Percentiles rank a stretch among this genome's conserved stretches.
Evolutionary conservation across 1,139 yeast species (phyloP).

Genomic region (Groenewaldozyma sp.): DNA sequence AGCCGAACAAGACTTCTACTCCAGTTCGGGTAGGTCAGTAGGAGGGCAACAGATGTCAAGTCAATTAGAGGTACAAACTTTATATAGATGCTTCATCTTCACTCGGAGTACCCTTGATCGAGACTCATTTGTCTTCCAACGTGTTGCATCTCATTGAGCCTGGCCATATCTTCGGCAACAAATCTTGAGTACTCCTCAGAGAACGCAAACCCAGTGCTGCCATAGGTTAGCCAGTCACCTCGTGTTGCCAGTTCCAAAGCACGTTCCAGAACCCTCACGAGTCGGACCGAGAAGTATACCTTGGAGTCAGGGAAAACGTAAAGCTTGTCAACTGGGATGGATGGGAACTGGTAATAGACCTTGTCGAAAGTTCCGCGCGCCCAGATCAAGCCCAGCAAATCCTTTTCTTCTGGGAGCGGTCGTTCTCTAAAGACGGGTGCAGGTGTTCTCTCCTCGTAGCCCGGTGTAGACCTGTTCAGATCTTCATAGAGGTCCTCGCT

Average conservation of each 20-base stretch:
- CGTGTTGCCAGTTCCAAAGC: constrained; percentile 10
- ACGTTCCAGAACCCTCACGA: constrained; percentile 14
- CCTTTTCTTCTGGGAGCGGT: constrained; percentile 17
- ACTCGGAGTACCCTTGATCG: neutral
- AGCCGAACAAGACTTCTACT: too few relatives aligned
- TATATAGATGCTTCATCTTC: too few relatives aligned
- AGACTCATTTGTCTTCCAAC: neutral
- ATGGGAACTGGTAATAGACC: constrained; percentile 11
- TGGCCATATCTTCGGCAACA: neutral
- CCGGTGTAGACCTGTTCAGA: constrained; percentile 13
- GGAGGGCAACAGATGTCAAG: too few relatives aligned
- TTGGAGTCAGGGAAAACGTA: constrained; percentile 15
- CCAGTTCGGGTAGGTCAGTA: too few relatives aligned
- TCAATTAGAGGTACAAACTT: too few relatives aligned
- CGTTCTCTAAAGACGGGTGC: constrained; percentile 15
- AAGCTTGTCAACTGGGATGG: constrained; percentile 15
- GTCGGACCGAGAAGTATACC: constrained; percentile 10
- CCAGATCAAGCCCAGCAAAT: constrained; percentile 16
- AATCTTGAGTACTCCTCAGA: neutral
- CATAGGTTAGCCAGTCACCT: constrained; percentile 7
- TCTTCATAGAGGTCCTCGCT: constrained; percentile 13
- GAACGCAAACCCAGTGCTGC: constrained; percentile 3
- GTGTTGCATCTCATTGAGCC: neutral
- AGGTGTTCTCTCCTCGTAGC: constrained; percentile 13
- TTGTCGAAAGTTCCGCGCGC: constrained; percentile 10